A percentile compares a stretch with the other conserved stretches of the same genome.
These are phyloP conservation scores for Sclerotiophoma versabilis DNA, from an alignment of 2,329 filamentous ascomycete species.

Conservation along the genomic window DNA sequence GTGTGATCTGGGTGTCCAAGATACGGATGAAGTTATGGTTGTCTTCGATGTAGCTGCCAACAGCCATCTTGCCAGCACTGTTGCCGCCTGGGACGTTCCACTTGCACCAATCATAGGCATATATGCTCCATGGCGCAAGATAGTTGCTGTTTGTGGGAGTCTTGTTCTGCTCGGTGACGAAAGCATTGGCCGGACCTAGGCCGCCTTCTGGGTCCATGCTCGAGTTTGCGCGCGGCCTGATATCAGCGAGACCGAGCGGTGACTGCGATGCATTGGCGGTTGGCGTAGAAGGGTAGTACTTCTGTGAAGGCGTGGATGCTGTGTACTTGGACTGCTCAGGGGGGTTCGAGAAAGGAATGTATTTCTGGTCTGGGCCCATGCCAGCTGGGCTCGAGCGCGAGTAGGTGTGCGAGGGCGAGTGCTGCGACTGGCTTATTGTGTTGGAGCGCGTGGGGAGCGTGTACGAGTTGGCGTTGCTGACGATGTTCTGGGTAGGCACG, in stretches of 20 bases:
- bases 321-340: slow-evolving; percentile 61
- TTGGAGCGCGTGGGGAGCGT: slow-evolving; percentile 71
- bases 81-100: slow-evolving; percentile 77
- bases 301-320: slow-evolving; percentile 57
- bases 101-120: slow-evolving; percentile 99
- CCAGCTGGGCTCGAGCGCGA: slow-evolving; percentile 83
- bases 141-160: slow-evolving; percentile 85
- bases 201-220: slow-evolving; percentile 74
- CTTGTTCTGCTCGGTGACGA: slow-evolving; percentile 71
- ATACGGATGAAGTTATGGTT: slow-evolving; percentile 99
- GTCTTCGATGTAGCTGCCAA: slow-evolving; percentile 96
- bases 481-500: slow-evolving; percentile 62
- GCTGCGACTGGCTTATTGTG: slow-evolving; percentile 64
- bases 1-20: slow-evolving; percentile 81
- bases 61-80: slow-evolving; percentile 87
- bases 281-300: slow-evolving; percentile 65
- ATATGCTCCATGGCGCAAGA: slow-evolving; percentile 91
- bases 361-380: slow-evolving; percentile 65
- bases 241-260: slow-evolving; percentile 89
- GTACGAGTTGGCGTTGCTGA: slow-evolving; percentile 65
- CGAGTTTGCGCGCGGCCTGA: slow-evolving; percentile 84
- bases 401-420: slow-evolving; percentile 62
- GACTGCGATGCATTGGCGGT: slow-evolving; percentile 76
- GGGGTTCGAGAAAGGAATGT: slow-evolving; percentile 69
- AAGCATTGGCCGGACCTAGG: slow-evolving; percentile 61